A percentile compares a stretch with the other conserved stretches of the same genome.
These are phyloP conservation scores for Chalciporus chontae DNA, from an alignment of 768 basidiomycete genomes.

Conservation along the genomic window DNA sequence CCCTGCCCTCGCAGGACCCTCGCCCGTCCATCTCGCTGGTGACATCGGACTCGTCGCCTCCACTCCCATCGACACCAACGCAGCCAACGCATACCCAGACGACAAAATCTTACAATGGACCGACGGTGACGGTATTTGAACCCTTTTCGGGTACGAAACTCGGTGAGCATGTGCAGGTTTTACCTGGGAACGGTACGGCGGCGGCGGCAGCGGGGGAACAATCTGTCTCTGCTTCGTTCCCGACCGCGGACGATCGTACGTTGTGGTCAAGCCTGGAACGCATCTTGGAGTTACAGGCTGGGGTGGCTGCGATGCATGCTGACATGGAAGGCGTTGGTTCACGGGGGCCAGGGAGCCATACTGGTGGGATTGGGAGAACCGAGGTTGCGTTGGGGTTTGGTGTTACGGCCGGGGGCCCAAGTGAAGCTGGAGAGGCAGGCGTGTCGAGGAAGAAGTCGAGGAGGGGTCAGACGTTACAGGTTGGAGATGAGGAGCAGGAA, in stretches of 20 bases:
- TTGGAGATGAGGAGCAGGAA: slow-evolving; percentile 26
- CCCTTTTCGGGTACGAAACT: slow-evolving; percentile 32
- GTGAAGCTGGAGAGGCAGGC: slow-evolving; percentile 13
- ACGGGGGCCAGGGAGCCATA: slow-evolving; percentile 5
- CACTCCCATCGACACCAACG: slow-evolving; percentile 6
- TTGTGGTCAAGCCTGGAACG: slow-evolving; percentile 66
- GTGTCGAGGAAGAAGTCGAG: slow-evolving; percentile 18
- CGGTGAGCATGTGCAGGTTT: slow-evolving; percentile 14
- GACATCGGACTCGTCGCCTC: slow-evolving; percentile 15
- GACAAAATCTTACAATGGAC: neutral
- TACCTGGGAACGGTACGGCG: slow-evolving; percentile 1
- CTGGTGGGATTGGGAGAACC: slow-evolving; percentile 1
- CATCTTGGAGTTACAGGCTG: slow-evolving; percentile 69
- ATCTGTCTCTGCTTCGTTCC: slow-evolving; percentile 4
- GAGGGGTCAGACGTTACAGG: slow-evolving; percentile 35
- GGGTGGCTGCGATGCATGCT: slow-evolving; percentile 68
- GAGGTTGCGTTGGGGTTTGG: slow-evolving; percentile 9
- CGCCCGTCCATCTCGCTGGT: slow-evolving; percentile 12
- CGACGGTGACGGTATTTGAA: slow-evolving; percentile 26
- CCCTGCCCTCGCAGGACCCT: slow-evolving; percentile 2
- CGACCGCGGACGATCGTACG: slow-evolving; percentile 39
- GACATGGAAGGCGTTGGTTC: slow-evolving; percentile 63
- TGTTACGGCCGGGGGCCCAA: slow-evolving; percentile 1
- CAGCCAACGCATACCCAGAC: neutral
- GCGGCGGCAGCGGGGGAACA: slow-evolving; percentile 5